These are phyloP conservation scores for Agaricales sp. DNA, from an alignment of 1,284 basidiomycete genomes.

Conservation along the genomic window DNA sequence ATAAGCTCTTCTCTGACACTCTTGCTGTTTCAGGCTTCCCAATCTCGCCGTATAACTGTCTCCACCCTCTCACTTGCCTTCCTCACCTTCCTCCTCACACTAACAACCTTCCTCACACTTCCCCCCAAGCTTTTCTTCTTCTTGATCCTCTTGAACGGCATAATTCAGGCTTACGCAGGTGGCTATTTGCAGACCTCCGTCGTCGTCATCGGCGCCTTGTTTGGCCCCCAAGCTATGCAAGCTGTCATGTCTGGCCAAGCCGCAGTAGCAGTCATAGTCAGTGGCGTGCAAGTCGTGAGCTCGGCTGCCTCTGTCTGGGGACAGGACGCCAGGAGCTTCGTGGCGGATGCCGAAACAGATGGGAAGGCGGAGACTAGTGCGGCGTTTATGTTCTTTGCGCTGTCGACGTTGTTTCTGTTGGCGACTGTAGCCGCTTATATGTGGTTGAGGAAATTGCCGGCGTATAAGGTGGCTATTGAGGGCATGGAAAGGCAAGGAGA, in stretches of 20 bases:
- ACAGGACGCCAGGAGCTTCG: constrained; percentile 21
- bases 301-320: constrained; percentile 43
- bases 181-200: constrained; percentile 63
- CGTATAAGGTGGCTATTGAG: constrained; percentile 42
- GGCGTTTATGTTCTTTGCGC: constrained; percentile 61
- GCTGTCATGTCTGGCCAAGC: constrained; percentile 69
- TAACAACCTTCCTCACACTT: constrained; percentile 49
- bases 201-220: constrained; percentile 61
- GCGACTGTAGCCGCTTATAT: constrained; percentile 38
- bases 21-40: constrained; percentile 27
- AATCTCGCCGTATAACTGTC: constrained; percentile 37
- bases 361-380: constrained; percentile 46
- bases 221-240: constrained; percentile 60
- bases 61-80: constrained; percentile 35
- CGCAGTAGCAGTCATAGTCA: constrained; percentile 65
- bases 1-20: constrained; percentile 7
- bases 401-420: constrained; percentile 58
- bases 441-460: constrained; percentile 47
- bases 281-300: constrained; percentile 60
- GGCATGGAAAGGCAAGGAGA: constrained; percentile 26
- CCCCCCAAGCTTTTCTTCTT: constrained; percentile 47
- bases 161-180: constrained; percentile 43
- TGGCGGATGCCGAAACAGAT: constrained; percentile 21
- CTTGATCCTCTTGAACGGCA: constrained; percentile 51
- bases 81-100: constrained; percentile 43